Evolutionary conservation across 257 asterid species (phyloP), one percentile per base, ranked within the genome.

Genomic region (Penstemon eatonii): DNA sequence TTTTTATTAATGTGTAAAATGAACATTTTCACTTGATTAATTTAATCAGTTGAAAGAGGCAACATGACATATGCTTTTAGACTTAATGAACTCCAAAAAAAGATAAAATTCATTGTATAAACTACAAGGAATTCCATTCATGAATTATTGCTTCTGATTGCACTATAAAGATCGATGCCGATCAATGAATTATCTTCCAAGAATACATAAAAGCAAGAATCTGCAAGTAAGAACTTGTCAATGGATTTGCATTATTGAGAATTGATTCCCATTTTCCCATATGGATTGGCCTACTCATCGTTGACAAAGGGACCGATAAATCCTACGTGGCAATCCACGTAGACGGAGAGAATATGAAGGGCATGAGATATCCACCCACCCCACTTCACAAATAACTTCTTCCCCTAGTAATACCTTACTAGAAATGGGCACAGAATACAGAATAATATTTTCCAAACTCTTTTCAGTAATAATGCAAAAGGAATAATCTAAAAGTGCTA

Each of bases 341-440:
- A 53, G 50, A 38, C 50, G 8, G 56, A 39, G n/a, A 40, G 36
- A 15, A 33, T 53, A 51, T 8, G 10, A 12, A 5, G 71, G 49
- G 2, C 33, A 25, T 76, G 64, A 76, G 56, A 73, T 72, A 66
- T 60, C 72, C 41, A 37, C 54, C 54, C 76, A 56, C 63, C 33
- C 33, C 33, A 25, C 63, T 70, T 62, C 61, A 40, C 83, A 75
- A 65, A 67, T 79, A 74, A 74, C 72, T 47, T 63, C 82, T 76
- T 50, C 87, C 86, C 86, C 82, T 79, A 78, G 77, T 78, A 71
- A 80, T 41, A 61, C 90, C 80, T 79, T 54, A 36, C 80, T 52
- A 36, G 77, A 82, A 77, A 75, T 81, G 87, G 92, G 84, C 80
- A 76, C 59, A 77, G 83, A 85, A 83, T 70, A 77, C 77, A 68